Evolutionary conservation across 176 grass and related monocot species (phyloP).

Genomic region (Triticum turgidum): DNA sequence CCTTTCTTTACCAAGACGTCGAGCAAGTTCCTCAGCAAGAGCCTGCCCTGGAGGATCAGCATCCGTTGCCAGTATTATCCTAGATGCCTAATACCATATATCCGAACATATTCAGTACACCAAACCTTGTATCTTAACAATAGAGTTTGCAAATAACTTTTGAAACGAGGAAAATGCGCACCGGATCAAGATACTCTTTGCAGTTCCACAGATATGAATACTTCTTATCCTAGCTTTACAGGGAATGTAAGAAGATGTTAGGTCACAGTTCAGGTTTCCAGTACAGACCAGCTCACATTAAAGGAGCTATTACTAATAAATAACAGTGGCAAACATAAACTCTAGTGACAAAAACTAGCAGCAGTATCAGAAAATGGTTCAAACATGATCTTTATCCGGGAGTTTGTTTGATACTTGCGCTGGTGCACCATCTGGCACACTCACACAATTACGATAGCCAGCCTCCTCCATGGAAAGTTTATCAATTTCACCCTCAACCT

Average conservation of each 20-base stretch:
- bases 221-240: conserved; percentile 95
- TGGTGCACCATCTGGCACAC: conserved; percentile 81
- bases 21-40: conserved; percentile 88
- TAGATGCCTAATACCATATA: conserved; percentile 61
- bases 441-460: conserved; percentile 87
- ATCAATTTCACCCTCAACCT: conserved; percentile 98
- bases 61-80: conserved; percentile 97
- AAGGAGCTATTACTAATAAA: neutral
- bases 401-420: conserved; percentile 45
- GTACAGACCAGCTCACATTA: conserved; percentile 3
- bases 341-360: conserved; percentile 6
- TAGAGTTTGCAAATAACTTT: neutral
- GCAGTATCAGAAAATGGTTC: conserved; percentile 24
- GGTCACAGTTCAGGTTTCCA: conserved; percentile 18
- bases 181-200: conserved; percentile 85
- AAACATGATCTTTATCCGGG: conserved; percentile 58
- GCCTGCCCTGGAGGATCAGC: conserved; percentile 77
- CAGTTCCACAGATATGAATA: conserved; percentile 91
- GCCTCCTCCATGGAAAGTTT: conserved; percentile 98
- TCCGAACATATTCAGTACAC: conserved; percentile 24
- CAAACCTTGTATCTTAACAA: conserved; percentile 1
- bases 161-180: conserved; percentile 38
- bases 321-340: conserved; percentile 7
- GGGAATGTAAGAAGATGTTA: conserved; percentile 56
- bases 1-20: conserved; percentile 99